Conservation (phyloP, 495 filamentous ascomycete genomes). For the Trichocladium uniseriatum region DNA sequence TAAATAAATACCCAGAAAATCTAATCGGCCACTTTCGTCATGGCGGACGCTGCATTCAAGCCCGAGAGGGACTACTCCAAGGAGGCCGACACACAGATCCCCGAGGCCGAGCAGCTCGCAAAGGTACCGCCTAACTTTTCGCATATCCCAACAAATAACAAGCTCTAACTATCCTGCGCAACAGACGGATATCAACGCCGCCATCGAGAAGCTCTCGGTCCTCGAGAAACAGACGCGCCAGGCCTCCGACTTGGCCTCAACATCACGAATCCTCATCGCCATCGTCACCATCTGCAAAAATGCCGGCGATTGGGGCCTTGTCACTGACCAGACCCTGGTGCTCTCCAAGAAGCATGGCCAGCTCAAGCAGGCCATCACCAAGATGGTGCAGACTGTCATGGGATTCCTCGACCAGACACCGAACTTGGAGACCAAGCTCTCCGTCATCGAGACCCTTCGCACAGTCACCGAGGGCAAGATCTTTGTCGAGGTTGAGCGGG, state of each 20-base stretch:
- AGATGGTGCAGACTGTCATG: conserved; percentile 98
- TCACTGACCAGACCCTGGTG: conserved; percentile 92
- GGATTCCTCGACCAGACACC: conserved; percentile 74
- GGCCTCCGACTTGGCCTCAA: conserved; percentile 90
- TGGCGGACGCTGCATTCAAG: conserved; percentile 44
- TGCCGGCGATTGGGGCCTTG: conserved; percentile 78
- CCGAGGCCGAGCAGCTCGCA: conserved; percentile 77
- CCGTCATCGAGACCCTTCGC: conserved; percentile 85
- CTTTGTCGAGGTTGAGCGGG: conserved; percentile 96
- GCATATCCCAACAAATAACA: background rate
- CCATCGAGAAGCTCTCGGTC: conserved; percentile 82
- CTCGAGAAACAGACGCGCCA: conserved; percentile 97
- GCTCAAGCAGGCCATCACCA: conserved; percentile 96
- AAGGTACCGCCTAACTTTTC: conserved; percentile 49
- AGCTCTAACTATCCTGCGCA: background rate
- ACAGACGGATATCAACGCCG: conserved; percentile 68
- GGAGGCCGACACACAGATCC: conserved; percentile 83
- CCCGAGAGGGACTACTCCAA: conserved; percentile 73
- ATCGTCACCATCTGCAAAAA: conserved; percentile 94
- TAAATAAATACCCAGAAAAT: background rate
- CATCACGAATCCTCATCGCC: conserved; percentile 72
- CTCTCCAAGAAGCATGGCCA: conserved; percentile 99
- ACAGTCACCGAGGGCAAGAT: conserved; percentile 99
- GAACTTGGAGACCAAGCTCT: conserved; percentile 73
- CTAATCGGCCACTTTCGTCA: conserved; percentile 17